Evolutionary conservation across 1,284 basidiomycete genomes (phyloP).

Genomic region (Macrocystidia cucumis): DNA sequence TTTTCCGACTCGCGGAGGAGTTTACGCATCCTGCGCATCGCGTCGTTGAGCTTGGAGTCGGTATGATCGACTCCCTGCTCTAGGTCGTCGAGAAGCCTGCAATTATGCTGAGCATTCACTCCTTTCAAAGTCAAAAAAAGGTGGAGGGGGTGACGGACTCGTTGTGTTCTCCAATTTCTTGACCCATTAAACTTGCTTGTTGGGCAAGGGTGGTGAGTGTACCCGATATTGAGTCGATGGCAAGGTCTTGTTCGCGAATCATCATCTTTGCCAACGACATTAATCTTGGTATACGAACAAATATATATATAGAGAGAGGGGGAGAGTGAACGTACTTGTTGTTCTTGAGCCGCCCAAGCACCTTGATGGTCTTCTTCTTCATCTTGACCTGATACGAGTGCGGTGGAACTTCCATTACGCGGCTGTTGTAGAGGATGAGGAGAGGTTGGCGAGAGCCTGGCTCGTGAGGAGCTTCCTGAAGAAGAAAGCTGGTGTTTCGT

Average conservation of each 20-base stretch:
- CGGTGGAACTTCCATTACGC: conserved; percentile 5
- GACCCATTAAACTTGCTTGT: conserved; percentile 88
- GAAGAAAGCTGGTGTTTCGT: conserved; percentile 51
- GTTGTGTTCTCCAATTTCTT: conserved; percentile 82
- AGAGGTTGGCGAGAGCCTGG: too few relatives aligned
- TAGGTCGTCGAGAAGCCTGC: conserved; percentile 69
- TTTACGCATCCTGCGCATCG: conserved; percentile 68
- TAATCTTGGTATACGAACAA: too few relatives aligned
- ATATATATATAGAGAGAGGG: too few relatives aligned
- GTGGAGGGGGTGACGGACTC: conserved; percentile 46
- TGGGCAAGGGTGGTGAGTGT: conserved; percentile 75
- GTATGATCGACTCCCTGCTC: conserved; percentile 70
- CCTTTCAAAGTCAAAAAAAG: neutral
- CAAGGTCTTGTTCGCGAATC: conserved; percentile 79
- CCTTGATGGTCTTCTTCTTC: conserved; percentile 51
- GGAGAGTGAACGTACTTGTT: conserved; percentile 44
- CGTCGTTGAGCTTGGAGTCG: conserved; percentile 60
- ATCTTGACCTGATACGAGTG: conserved; percentile 10
- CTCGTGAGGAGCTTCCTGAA: too few relatives aligned
- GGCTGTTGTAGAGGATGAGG: too few relatives aligned
- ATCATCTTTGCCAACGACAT: conserved; percentile 69
- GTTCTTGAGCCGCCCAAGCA: conserved; percentile 79
- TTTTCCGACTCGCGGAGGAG: conserved; percentile 82
- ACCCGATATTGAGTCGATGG: conserved; percentile 79
- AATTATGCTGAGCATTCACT: conserved; percentile 5